A percentile compares a stretch with the other conserved stretches of the same genome.
These are phyloP conservation scores for Scytalidium sp. DNA, from an alignment of 2,329 filamentous ascomycete genomes.

Conservation along the genomic window DNA sequence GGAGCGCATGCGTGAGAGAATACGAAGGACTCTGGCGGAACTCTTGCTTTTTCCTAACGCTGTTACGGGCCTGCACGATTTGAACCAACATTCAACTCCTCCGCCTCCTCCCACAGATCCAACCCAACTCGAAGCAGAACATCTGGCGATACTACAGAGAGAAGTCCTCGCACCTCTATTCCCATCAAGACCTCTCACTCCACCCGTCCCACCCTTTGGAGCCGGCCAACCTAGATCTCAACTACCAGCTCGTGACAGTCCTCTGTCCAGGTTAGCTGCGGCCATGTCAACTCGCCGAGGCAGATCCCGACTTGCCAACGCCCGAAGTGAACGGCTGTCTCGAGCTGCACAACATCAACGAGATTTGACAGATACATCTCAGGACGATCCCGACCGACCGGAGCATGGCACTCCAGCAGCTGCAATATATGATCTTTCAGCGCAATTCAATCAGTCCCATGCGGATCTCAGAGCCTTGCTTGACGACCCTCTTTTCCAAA, in stretches of 20 bases:
- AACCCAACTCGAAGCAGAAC: neutral
- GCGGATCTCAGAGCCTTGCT: slow-evolving; percentile 22
- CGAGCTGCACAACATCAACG: neutral
- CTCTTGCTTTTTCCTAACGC: neutral
- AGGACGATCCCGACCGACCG: neutral
- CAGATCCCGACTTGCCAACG: slow-evolving; percentile 17
- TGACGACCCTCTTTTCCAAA: slow-evolving; percentile 20
- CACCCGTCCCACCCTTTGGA: neutral
- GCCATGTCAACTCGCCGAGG: slow-evolving; percentile 12
- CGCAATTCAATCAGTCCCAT: neutral
- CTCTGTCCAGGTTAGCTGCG: slow-evolving; percentile 1
- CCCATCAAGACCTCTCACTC: neutral
- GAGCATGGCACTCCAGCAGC: neutral
- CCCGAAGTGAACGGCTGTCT: neutral
- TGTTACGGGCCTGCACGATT: neutral
- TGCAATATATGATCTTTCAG: neutral
- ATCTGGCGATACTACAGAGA: neutral
- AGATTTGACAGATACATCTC: neutral
- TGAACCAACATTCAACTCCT: neutral
- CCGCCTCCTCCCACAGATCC: neutral
- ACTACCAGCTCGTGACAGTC: slow-evolving; percentile 17
- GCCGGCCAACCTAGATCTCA: neutral
- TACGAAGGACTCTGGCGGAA: neutral
- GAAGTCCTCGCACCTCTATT: neutral
- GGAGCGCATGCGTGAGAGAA: neutral